Evolutionary conservation across 2,329 filamentous ascomycete species (phyloP).

Genomic region (Colletotrichum liriopes): DNA sequence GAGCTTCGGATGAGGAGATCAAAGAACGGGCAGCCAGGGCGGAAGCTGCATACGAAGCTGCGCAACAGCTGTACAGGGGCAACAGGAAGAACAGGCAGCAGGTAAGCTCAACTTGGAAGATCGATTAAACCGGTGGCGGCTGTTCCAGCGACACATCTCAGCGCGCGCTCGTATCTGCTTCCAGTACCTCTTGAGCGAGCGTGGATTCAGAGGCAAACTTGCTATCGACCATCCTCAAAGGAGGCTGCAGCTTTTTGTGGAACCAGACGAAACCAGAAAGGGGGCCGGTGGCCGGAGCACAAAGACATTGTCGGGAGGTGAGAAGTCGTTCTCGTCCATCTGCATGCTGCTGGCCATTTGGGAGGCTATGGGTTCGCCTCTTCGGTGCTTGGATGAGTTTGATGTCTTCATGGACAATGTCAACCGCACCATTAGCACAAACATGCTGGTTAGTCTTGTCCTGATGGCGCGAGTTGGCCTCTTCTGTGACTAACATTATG

Average conservation of each 20-base stretch:
- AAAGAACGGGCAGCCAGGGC: conserved; percentile 63
- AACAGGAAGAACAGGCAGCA: conserved; percentile 58
- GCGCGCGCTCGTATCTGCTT: conserved; percentile 90
- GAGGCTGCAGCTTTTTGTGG: conserved; percentile 83
- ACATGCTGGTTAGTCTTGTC: conserved; percentile 84
- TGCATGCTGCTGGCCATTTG: conserved; percentile 93
- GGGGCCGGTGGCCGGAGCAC: conserved; percentile 83
- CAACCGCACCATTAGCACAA: conserved; percentile 92
- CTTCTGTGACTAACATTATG: neutral
- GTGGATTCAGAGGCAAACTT: conserved; percentile 88
- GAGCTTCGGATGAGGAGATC: conserved; percentile 77
- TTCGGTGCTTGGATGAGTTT: conserved; percentile 96
- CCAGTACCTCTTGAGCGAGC: conserved; percentile 88
- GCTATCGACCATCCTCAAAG: conserved; percentile 83
- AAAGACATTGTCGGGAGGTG: conserved; percentile 93
- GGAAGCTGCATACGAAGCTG: conserved; percentile 57
- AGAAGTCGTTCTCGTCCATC: conserved; percentile 98
- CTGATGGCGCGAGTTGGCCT: neutral
- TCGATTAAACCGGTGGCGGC: conserved; percentile 82
- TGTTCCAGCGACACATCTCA: conserved; percentile 88
- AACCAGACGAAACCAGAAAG: conserved; percentile 78
- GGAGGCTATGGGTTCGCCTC: conserved; percentile 97
- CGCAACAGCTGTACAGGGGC: conserved; percentile 58
- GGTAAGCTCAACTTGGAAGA: conserved; percentile 75
- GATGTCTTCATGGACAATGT: conserved; percentile 99